Conservation (phyloP, 2,329 filamentous ascomycete species). For the Orbilia quercus region DNA sequence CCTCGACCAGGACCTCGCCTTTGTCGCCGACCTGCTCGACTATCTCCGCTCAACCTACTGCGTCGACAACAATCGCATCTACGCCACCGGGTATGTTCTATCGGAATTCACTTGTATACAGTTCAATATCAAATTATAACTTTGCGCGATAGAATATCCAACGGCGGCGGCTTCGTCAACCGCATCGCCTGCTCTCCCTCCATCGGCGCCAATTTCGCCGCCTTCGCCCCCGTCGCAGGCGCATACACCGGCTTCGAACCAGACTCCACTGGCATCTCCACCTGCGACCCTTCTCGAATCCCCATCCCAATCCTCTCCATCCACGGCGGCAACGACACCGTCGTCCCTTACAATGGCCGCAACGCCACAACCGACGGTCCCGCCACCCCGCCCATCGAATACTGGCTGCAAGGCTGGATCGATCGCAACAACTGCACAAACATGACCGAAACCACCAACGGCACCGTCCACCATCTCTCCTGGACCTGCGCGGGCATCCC, state of each 20-base stretch:
- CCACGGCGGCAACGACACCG: slow-evolving; percentile 67
- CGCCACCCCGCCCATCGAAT: slow-evolving; percentile 58
- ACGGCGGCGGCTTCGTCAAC: slow-evolving; percentile 67
- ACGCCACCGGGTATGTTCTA: slow-evolving; percentile 64
- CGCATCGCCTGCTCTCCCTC: slow-evolving; percentile 65
- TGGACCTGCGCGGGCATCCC: slow-evolving; percentile 64
- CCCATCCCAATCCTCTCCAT: slow-evolving; percentile 67
- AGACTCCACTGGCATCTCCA: slow-evolving; percentile 19
- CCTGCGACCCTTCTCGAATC: slow-evolving; percentile 63
- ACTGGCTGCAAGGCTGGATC: slow-evolving; percentile 64
- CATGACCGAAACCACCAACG: slow-evolving; percentile 62
- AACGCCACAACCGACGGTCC: slow-evolving; percentile 52
- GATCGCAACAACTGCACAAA: slow-evolving; percentile 64
- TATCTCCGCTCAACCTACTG: slow-evolving; percentile 64
- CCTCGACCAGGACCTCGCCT: slow-evolving; percentile 66
- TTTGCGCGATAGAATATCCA: slow-evolving; percentile 64
- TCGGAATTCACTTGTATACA: too few species aligned
- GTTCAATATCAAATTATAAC: too few species aligned
- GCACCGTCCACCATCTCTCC: slow-evolving; percentile 64
- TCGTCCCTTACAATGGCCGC: slow-evolving; percentile 66
- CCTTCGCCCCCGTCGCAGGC: slow-evolving; percentile 66
- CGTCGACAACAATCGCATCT: slow-evolving; percentile 65
- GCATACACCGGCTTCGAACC: slow-evolving; percentile 63
- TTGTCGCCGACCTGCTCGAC: slow-evolving; percentile 65
- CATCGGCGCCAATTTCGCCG: slow-evolving; percentile 65